These are phyloP conservation scores for Phytophthora pistaciae DNA, from an alignment of 352 stramenopile species.

Conservation along the genomic window DNA sequence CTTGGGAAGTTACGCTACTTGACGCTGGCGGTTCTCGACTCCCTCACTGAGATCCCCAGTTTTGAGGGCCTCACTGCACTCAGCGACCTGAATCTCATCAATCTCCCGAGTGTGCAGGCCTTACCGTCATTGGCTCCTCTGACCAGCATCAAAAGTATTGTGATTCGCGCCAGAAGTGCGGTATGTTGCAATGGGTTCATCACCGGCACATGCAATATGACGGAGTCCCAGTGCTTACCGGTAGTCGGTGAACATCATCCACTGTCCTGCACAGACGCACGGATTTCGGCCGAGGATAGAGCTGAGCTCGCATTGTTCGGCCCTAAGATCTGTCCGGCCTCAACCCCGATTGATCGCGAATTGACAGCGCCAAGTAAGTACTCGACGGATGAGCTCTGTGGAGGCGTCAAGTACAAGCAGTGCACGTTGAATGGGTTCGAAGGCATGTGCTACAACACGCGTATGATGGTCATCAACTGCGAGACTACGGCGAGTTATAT, in stretches of 20 bases:
- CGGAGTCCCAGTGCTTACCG: conserved; percentile 26
- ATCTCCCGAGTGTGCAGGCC: conserved; percentile 5
- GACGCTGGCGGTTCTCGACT: conserved; percentile 30
- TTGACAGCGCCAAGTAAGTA: conserved; percentile 15
- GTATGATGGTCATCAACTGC: conserved; percentile 48
- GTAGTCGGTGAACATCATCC: conserved; percentile 17
- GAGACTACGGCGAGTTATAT: conserved; percentile 24
- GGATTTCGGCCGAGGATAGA: conserved; percentile 10
- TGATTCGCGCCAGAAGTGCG: conserved; percentile 19
- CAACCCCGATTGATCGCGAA: conserved; percentile 8
- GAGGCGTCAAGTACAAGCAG: conserved; percentile 38
- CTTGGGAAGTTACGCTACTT: conserved; percentile 50
- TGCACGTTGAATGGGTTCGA: conserved; percentile 29
- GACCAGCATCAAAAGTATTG: conserved; percentile 16
- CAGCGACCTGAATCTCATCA: conserved; percentile 21
- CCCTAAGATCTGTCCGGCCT: not conserved
- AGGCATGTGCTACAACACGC: conserved; percentile 51
- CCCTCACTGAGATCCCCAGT: conserved; percentile 34
- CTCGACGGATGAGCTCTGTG: conserved; percentile 39
- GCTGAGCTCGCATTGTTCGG: not conserved
- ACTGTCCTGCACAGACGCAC: conserved; percentile 12
- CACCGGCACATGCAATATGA: conserved; percentile 20
- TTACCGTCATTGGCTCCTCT: conserved; percentile 23
- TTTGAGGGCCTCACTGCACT: conserved; percentile 34
- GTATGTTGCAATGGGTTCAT: conserved; percentile 41